Base-by-base conservation (phyloP, 306 rosid species). In the Pueraria montana region DNA sequence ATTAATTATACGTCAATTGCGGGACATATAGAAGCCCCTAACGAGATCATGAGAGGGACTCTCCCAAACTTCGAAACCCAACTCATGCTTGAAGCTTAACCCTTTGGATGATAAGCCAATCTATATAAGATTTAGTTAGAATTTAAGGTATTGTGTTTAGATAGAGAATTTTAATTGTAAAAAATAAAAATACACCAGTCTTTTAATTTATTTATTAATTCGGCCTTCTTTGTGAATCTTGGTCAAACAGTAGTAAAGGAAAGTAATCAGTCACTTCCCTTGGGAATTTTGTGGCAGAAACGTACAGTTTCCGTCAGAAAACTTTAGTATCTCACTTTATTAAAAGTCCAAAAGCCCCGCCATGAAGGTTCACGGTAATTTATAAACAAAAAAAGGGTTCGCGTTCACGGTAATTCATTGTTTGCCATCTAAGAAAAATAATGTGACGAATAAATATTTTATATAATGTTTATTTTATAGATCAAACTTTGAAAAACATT, bases 231-330 rank as follows among this genome's bases (percentile, higher is more conserved):
- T 38, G 43, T 38, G 9, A 38, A 21, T 2, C 2, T 59, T 59
- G 65, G 65, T 59, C 64, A 59, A 59, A 59, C 2, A 59, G 10
- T 10, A 9, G 65, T 59, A 10, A 8, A 4, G 24, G 52, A 38
- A 38, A 67, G 52, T 20, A 69, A 69, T 21, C 6, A 42, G 36
- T 42, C 20, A 69, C 36, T 69, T 42, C 36, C 3, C 1, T 69
- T 69, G 69, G 49, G 61, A 70, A 56, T 62, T 40, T 40, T 11
- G 50, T 26, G 61, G 8, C 71, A 68, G 77, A 80, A 80, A 69
- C 77, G 48, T 17, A 14, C 53, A 27, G 34, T 16, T 53, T 69
- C 36, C 45, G 43, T 26, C 32, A 26, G 48, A 71, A 27, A 70
- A 18, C 46, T 56, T 69, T 49, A 12, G 49, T 8, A 30, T 80